These are phyloP conservation scores for Poteriospumella lacustris DNA, from an alignment of 108 stramenopile species.

Conservation along the genomic window DNA sequence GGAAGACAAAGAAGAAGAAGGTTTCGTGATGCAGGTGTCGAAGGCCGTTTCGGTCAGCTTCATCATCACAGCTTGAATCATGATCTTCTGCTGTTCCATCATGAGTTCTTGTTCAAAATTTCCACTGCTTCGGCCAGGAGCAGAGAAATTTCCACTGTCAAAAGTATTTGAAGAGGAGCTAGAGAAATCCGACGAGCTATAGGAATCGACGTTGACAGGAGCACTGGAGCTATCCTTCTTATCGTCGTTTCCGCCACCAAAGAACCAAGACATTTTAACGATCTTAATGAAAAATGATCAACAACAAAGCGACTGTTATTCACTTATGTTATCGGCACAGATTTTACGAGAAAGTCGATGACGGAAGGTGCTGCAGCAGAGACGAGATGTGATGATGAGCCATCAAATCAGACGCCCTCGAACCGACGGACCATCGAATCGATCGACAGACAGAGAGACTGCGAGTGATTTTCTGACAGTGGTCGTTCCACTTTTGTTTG, in stretches of 20 bases:
- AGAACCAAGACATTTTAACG: neutral
- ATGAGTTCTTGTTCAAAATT: neutral
- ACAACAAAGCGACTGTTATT: too few relatives aligned
- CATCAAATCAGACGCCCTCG: too few relatives aligned
- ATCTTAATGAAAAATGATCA: too few relatives aligned
- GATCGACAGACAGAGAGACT: too few relatives aligned
- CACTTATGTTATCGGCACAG: too few relatives aligned
- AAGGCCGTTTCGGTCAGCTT: conserved; percentile 29
- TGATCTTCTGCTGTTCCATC: neutral
- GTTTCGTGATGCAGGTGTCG: conserved; percentile 31
- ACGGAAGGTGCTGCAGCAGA: too few relatives aligned
- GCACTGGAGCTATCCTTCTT: neutral
- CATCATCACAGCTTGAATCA: conserved; percentile 10
- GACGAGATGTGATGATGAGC: too few relatives aligned
- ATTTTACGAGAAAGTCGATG: too few relatives aligned
- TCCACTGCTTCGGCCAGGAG: neutral
- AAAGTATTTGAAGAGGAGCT: neutral
- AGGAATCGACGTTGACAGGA: neutral
- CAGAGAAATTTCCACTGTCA: neutral
- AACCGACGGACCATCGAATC: too few relatives aligned
- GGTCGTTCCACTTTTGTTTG: too few relatives aligned
- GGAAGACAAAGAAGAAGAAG: neutral
- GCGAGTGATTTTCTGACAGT: too few relatives aligned
- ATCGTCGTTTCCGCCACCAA: neutral
- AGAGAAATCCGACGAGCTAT: neutral